phyloP scores from a whole-genome alignment of 345 rosid species.

The Passiflora organensis region DNA sequence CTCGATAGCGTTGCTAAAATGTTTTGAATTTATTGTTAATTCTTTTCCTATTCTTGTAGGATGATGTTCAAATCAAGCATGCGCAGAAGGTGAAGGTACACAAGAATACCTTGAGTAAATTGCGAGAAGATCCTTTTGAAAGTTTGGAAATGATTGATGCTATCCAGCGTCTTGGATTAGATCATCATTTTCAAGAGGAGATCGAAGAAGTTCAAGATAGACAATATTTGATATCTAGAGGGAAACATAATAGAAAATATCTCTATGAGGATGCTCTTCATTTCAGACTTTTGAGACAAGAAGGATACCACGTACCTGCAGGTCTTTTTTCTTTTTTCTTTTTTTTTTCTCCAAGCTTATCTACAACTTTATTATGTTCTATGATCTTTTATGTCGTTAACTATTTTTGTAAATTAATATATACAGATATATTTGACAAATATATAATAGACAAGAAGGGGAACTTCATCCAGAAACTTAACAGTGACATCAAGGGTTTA shows the following conservation, averaged over 20 bases:
- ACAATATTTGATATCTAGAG: constrained; percentile 7
- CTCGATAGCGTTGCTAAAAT: too few relatives aligned
- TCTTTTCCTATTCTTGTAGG: background rate
- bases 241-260: background rate
- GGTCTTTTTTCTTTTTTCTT: constrained; percentile 21
- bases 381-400: too few relatives aligned
- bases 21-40: too few relatives aligned
- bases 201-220: constrained; percentile 27
- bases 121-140: constrained; percentile 7
- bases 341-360: too few relatives aligned
- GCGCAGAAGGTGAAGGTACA: background rate
- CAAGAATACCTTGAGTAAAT: background rate
- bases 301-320: constrained; percentile 14
- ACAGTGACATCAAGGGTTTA: constrained; percentile 31
- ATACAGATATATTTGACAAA: constrained; percentile 28
- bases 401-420: too few relatives aligned
- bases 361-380: background rate
- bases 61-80: background rate
- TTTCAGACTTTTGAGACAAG: constrained; percentile 22
- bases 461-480: constrained; percentile 8
- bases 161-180: constrained; percentile 39
- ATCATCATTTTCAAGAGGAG: constrained; percentile 27
- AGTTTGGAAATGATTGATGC: constrained; percentile 34
- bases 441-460: constrained; percentile 30
- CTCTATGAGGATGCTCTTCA: constrained; percentile 26